Evolutionary conservation across 1,139 yeast genomes (phyloP).

Genomic region (Arxiozyma heterogenica): DNA sequence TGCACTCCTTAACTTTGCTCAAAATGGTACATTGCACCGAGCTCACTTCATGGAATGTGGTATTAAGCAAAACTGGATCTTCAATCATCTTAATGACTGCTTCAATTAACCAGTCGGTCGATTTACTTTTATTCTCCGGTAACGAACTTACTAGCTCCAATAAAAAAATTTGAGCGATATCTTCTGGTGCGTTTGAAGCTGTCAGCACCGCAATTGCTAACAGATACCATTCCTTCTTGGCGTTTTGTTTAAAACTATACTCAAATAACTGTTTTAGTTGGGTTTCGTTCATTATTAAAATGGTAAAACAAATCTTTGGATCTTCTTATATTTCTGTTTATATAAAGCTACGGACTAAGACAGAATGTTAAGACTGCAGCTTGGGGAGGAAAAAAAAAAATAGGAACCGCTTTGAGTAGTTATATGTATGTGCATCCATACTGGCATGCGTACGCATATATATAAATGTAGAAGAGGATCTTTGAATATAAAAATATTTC

Average conservation of each 20-base stretch:
- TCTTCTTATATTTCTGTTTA: no score
- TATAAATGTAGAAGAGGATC: no score
- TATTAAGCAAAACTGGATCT: background rate
- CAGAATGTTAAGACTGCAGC: no score
- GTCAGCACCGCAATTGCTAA: conserved; percentile 5
- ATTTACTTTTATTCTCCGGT: background rate
- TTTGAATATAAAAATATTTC: no score
- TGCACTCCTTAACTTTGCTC: conserved; percentile 58
- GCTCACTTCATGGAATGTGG: background rate
- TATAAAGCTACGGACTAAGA: no score
- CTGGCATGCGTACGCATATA: no score
- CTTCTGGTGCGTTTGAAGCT: conserved; percentile 6
- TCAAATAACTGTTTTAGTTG: conserved; percentile 3
- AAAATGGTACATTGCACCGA: conserved; percentile 33
- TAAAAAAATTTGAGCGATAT: conserved; percentile 5
- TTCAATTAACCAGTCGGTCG: background rate
- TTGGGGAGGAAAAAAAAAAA: no score
- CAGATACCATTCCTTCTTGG: conserved; percentile 4
- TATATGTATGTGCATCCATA: no score
- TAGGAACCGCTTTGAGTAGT: no score
- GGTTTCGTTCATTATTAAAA: background rate
- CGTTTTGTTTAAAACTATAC: background rate
- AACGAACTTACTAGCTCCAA: conserved; percentile 1
- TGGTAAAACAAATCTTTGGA: background rate
- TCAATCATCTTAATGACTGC: background rate